A percentile compares a stretch with the other conserved stretches of the same genome.
These are phyloP conservation scores for Hordeum marinum DNA, from an alignment of 176 grass and related monocot genomes.

Conservation along the genomic window DNA sequence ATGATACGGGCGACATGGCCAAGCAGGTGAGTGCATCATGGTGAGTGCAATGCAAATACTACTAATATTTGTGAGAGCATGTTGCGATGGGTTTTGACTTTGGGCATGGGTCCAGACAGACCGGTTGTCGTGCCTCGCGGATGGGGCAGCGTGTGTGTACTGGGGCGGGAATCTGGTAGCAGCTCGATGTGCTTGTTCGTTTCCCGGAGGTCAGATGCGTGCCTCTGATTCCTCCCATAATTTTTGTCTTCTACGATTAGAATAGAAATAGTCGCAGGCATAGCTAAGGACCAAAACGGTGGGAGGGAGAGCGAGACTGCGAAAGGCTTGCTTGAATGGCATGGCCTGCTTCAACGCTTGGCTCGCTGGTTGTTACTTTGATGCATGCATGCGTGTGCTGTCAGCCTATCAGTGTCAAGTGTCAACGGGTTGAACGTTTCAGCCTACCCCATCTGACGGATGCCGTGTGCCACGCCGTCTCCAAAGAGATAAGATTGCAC, in stretches of 20 bases:
- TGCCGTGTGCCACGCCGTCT: too few species aligned
- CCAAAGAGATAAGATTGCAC: too few species aligned
- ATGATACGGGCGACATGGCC: too few species aligned
- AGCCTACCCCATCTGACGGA: background rate
- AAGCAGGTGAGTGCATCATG: slow-evolving; percentile 11
- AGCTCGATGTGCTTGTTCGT: slow-evolving; percentile 28
- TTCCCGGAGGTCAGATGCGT: slow-evolving; percentile 40
- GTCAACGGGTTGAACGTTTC: slow-evolving; percentile 30
- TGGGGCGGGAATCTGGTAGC: slow-evolving; percentile 15
- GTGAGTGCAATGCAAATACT: slow-evolving; percentile 3
- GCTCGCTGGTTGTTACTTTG: background rate
- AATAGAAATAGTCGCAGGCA: slow-evolving; percentile 7
- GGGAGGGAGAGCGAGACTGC: too few species aligned
- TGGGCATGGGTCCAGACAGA: background rate
- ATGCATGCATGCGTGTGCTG: background rate
- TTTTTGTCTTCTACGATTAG: background rate
- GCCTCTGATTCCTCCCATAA: slow-evolving; percentile 16
- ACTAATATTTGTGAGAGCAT: background rate
- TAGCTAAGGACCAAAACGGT: background rate
- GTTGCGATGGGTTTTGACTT: slow-evolving; percentile 31
- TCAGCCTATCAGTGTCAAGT: background rate
- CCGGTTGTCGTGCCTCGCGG: background rate
- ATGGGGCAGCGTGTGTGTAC: too few species aligned
- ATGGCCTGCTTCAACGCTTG: background rate
- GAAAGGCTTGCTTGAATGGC: background rate